A percentile compares a stretch with the other conserved stretches of the same genome.
phyloP scores from a whole-genome alignment of 129 eudicot species.

The Tagetes erecta region DNA sequence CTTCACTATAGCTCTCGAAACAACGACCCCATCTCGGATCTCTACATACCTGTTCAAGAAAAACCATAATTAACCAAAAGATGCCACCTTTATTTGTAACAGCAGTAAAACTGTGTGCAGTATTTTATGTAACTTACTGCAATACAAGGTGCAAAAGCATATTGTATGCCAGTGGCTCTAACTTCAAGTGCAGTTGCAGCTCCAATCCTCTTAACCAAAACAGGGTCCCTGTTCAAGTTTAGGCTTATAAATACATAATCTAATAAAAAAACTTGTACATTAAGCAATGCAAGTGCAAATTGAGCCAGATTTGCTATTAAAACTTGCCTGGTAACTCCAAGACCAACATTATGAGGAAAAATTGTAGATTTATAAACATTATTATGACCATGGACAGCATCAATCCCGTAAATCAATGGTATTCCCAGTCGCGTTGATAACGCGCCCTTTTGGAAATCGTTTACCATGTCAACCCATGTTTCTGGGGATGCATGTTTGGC shows the following conservation, averaged over 20 bases:
- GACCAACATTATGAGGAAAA: too few species aligned
- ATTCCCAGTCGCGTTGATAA: conserved; percentile 46
- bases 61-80: conserved; percentile 5
- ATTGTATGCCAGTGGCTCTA: conserved; percentile 84
- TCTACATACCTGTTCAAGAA: conserved; percentile 50
- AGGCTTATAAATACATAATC: background rate
- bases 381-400: conserved; percentile 51
- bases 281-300: too few species aligned
- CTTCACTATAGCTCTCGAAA: conserved; percentile 53
- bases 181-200: conserved; percentile 94
- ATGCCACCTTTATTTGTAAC: background rate
- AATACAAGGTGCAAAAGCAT: conserved; percentile 84
- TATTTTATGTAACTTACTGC: conserved; percentile 47
- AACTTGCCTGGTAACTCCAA: too few species aligned
- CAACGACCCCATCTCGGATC: conserved; percentile 69
- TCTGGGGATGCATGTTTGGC: conserved; percentile 56
- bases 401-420: conserved; percentile 44
- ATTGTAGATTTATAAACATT: conserved; percentile 42
- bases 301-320: too few species aligned
- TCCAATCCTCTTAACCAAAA: conserved; percentile 71
- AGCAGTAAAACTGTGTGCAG: background rate
- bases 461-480: conserved; percentile 36
- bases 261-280: too few species aligned
- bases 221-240: conserved; percentile 54
- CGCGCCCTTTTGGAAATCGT: conserved; percentile 39